Evolutionary conservation across 1,139 yeast genomes (phyloP).

Genomic region (Geotrichum cucujoidarum): DNA sequence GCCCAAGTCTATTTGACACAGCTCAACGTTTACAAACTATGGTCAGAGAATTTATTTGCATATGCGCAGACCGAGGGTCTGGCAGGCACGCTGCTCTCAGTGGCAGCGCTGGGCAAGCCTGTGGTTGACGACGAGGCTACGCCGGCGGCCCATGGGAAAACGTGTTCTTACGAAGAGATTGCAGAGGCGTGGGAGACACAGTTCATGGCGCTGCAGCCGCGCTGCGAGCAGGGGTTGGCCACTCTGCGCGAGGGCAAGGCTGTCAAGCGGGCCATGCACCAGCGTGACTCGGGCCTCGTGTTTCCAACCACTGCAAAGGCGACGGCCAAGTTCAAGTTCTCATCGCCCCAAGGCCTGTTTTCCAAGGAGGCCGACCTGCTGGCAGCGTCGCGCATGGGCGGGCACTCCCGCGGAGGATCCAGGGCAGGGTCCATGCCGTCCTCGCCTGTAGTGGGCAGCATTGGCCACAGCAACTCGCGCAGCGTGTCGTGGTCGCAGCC

Average conservation of each 20-base stretch:
- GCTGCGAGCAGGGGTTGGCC: constrained; percentile 31
- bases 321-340: constrained; percentile 14
- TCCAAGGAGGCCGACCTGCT: constrained; percentile 18
- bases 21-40: constrained; percentile 27
- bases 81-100: constrained; percentile 11
- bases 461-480: background rate
- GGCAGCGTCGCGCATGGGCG: background rate
- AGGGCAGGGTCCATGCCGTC: background rate
- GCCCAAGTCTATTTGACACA: constrained; percentile 33
- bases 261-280: constrained; percentile 30
- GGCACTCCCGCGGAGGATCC: background rate
- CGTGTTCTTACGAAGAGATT: constrained; percentile 22
- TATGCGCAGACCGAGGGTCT: constrained; percentile 32
- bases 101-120: constrained; percentile 1
- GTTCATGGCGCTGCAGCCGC: constrained; percentile 30
- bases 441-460: background rate
- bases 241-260: constrained; percentile 31
- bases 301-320: constrained; percentile 4
- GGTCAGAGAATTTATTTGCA: constrained; percentile 27
- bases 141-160: constrained; percentile 6
- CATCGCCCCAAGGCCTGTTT: constrained; percentile 20
- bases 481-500: background rate
- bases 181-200: constrained; percentile 32
- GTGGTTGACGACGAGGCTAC: background rate
- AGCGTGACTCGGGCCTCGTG: too few species aligned